Evolutionary conservation across 306 rosid genomes (phyloP), one percentile per base, ranked within the genome.

Genomic region (Gynostemma pentaphyllum): DNA sequence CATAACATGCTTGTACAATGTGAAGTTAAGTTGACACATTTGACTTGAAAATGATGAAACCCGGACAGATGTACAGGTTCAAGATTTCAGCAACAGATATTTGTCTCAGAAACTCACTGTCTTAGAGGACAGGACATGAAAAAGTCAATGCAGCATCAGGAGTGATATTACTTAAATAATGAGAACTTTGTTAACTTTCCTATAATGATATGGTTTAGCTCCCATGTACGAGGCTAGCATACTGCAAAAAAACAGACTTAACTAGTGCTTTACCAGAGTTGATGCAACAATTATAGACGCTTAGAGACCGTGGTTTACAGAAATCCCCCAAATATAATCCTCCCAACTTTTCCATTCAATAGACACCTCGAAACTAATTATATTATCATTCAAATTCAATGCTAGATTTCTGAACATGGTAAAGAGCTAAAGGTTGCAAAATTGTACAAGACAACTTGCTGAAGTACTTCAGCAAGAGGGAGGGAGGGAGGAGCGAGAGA

Each of bases 1-100:
- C 61, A 39, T 63, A 61, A 44, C 45, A 45, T n/a, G 12, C 45
- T n/a, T 23, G 45, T 34, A 67, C 68, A 22, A 36, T 10, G 36
- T 37, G 30, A n/a, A 26, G 2, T 21, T 11, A 21, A 0, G 2
- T 39, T 4, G 22, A 37, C 65, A 37, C 34, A 4, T 21, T 37
- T 37, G 7, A 4, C 64, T 29, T 16, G n/a, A 11, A 9, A 18
- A 56, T n/a, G n/a, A 13, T 11, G 0, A 11, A 36, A 19, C 12
- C 46, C 37, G 29, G 18, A 36, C 30, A 22, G 64, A 59, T 21
- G 3, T 18, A 30, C 9, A 59, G n/a, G n/a, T 37, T 34, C 46
- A 21, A 44, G 24, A 48, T 37, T 21, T 22, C 28, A 57, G 21
- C 29, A 36, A 18, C 30, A 6, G 22, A 60, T 37, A 32, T 39